A percentile compares a stretch with the other conserved stretches of the same genome.
These are phyloP conservation scores for Gossypium longicalyx DNA, from an alignment of 345 rosid genomes.

Conservation along the genomic window DNA sequence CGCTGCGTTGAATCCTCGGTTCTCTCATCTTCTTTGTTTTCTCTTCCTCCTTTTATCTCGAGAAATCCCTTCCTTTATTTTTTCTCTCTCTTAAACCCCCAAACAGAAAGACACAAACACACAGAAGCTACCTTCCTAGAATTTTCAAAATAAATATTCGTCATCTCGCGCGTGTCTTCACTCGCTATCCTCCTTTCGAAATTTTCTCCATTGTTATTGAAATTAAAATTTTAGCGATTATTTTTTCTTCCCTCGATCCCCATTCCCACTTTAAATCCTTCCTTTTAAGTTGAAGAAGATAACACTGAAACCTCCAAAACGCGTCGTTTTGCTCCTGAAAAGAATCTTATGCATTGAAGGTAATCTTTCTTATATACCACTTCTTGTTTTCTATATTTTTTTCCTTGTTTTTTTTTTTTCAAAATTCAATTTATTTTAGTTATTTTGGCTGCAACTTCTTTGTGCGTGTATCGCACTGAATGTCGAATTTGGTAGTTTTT, in stretches of 20 bases:
- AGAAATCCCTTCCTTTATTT: background rate
- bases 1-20: constrained; percentile 25
- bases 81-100: background rate
- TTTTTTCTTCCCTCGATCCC: constrained; percentile 1
- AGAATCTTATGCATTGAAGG: constrained; percentile 26
- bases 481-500: constrained; percentile 14
- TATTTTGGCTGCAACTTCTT: constrained; percentile 21
- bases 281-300: constrained; percentile 4
- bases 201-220: background rate
- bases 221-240: background rate
- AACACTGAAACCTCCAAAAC: constrained; percentile 13
- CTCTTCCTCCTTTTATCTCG: background rate
- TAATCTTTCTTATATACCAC: constrained; percentile 14
- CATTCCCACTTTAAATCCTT: constrained; percentile 5
- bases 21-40: background rate
- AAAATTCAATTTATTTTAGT: background rate
- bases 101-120: background rate
- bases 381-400: background rate
- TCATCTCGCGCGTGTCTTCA: constrained; percentile 18
- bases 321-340: constrained; percentile 11
- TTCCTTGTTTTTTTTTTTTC: background rate
- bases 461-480: constrained; percentile 28
- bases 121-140: constrained; percentile 12
- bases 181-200: background rate
- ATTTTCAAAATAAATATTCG: constrained; percentile 17